Percentiles rank a stretch among this genome's conserved stretches.
These are phyloP conservation scores for Apiotrichum sp. DNA, from an alignment of 1,284 basidiomycete species.

Conservation along the genomic window DNA sequence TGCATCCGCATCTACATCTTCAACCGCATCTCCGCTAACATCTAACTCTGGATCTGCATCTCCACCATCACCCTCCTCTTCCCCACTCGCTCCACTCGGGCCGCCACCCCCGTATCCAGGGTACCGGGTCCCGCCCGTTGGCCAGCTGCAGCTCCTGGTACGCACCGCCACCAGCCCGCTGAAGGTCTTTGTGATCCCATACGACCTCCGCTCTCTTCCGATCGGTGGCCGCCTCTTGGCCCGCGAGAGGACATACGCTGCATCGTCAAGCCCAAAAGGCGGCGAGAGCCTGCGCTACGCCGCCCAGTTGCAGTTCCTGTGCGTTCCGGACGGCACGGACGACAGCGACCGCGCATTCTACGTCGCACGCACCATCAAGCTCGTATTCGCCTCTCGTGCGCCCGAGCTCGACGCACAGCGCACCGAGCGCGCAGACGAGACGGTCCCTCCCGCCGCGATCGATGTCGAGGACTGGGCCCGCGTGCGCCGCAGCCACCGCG, in stretches of 20 bases:
- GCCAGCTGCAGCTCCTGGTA: conserved; percentile 53
- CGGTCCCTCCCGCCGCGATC: conserved; percentile 26
- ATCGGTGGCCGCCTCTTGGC: conserved; percentile 38
- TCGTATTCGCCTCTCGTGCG: conserved; percentile 36
- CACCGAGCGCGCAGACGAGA: conserved; percentile 39
- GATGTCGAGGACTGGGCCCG: not conserved
- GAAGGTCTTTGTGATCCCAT: conserved; percentile 52
- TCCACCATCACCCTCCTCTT: too few relatives aligned
- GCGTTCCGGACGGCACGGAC: conserved; percentile 7
- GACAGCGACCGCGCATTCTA: conserved; percentile 25
- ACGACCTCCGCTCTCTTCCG: conserved; percentile 48
- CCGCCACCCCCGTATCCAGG: conserved; percentile 48
- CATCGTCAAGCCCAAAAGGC: not conserved
- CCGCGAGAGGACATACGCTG: conserved; percentile 37
- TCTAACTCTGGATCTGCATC: too few relatives aligned
- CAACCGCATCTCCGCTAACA: not conserved
- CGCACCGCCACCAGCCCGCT: conserved; percentile 48
- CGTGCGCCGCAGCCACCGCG: not conserved
- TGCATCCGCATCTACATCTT: not conserved
- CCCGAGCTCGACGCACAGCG: conserved; percentile 23
- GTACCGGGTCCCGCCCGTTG: conserved; percentile 49
- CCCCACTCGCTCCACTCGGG: not conserved
- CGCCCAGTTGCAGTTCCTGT: conserved; percentile 48
- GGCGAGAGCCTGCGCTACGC: conserved; percentile 43
- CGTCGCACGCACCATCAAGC: conserved; percentile 34